Percentiles rank a stretch among this genome's conserved stretches.
Evolutionary conservation across 2,329 filamentous ascomycete species (phyloP).

Genomic region (Aspergillus versicolor): DNA sequence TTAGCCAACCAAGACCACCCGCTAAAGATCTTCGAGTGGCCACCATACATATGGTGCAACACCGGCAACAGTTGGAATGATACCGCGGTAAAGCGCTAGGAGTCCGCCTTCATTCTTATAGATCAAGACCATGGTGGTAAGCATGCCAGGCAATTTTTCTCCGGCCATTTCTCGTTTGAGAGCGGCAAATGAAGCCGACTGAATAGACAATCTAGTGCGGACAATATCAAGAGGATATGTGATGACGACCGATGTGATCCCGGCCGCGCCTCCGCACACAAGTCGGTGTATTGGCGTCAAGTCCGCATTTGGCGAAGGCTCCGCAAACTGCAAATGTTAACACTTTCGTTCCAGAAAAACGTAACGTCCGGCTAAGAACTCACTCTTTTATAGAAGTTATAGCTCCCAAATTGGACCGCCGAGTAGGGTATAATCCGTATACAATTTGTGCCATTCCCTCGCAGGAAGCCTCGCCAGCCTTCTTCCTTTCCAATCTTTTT

Average conservation of each 20-base stretch:
- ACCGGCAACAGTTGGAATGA: constrained; percentile 88
- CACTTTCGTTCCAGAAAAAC: constrained; percentile 1
- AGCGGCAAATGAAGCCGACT: constrained; percentile 89
- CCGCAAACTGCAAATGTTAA: constrained; percentile 62
- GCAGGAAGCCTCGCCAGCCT: constrained; percentile 96
- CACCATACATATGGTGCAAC: constrained; percentile 81
- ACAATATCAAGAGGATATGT: constrained; percentile 98
- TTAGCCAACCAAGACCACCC: constrained; percentile 11
- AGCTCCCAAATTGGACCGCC: constrained; percentile 95
- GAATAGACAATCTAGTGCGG: constrained; percentile 90
- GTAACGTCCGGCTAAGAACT: constrained; percentile 34
- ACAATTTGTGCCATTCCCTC: constrained; percentile 97
- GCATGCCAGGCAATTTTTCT: constrained; percentile 83
- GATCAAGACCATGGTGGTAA: constrained; percentile 76
- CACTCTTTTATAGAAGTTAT: constrained; percentile 95
- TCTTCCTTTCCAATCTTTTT: constrained; percentile 96
- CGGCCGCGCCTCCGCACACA: constrained; percentile 85
- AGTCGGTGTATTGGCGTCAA: constrained; percentile 73
- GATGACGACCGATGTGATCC: constrained; percentile 90
- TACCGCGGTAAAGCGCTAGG: constrained; percentile 85
- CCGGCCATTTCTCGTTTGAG: constrained; percentile 61
- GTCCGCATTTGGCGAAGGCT: constrained; percentile 70
- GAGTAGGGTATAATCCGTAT: constrained; percentile 98
- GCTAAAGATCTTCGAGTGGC: not conserved
- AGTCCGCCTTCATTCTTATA: constrained; percentile 89